Percentiles rank a stretch among this genome's conserved stretches.
Conservation (phyloP, 805 yeast species). For the Myxozyma udenii region DNA sequence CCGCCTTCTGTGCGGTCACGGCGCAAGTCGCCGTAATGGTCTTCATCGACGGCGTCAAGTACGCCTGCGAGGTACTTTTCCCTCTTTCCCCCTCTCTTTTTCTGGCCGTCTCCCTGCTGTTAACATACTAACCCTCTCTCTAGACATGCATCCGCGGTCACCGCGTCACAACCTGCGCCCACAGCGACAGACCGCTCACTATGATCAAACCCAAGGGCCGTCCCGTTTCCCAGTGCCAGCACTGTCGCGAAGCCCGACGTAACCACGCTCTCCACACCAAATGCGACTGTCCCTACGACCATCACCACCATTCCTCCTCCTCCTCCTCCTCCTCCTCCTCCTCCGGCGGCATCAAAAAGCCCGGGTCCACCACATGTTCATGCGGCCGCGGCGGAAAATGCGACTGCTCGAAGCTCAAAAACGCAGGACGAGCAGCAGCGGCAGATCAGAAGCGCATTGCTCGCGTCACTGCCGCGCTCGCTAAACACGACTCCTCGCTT, state of each 20-base stretch:
- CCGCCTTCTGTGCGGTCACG: background rate
- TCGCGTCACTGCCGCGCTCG: slow-evolving; percentile 3
- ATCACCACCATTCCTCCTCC: slow-evolving; percentile 1
- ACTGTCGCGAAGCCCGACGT: slow-evolving; percentile 74
- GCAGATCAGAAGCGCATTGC: background rate
- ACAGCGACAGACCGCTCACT: slow-evolving; percentile 83
- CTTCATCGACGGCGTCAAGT: slow-evolving; percentile 84
- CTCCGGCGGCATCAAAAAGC: background rate
- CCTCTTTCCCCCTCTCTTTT: background rate
- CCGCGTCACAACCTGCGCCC: slow-evolving; percentile 89
- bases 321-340: background rate
- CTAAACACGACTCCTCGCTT: background rate
- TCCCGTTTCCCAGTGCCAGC: slow-evolving; percentile 87
- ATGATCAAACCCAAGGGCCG: slow-evolving; percentile 96
- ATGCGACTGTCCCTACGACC: slow-evolving; percentile 54
- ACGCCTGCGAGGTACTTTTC: slow-evolving; percentile 69
- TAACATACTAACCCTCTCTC: background rate
- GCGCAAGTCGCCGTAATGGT: slow-evolving; percentile 56
- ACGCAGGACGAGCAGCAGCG: slow-evolving; percentile 19
- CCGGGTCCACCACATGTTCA: slow-evolving; percentile 5
- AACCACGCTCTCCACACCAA: slow-evolving; percentile 61
- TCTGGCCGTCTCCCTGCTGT: background rate
- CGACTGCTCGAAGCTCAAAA: slow-evolving; percentile 24
- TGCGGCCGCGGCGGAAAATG: slow-evolving; percentile 18
- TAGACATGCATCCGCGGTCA: slow-evolving; percentile 84